Base-by-base conservation (phyloP, 2,329 filamentous ascomycete species). In the Metarhizium robertsii region DNA sequence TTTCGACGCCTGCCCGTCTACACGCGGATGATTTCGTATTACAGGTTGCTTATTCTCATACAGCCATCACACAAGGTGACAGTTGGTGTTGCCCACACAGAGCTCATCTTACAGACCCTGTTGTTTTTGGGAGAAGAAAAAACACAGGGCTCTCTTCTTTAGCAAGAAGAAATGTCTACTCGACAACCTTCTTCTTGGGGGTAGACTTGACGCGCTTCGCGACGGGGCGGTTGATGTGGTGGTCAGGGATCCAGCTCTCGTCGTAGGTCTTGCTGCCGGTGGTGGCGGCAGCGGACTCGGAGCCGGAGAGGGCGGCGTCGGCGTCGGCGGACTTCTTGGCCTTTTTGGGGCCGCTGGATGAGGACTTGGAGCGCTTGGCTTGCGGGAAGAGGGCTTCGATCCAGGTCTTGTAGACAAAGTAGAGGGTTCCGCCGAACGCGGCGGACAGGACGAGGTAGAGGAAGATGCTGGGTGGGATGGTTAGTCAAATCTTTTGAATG, bases 361-460 rank as follows among this genome's bases (percentile, higher is more conserved):
- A 74, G 34, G 79, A 74, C 65, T 77, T 79, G 56, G 80, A 75
- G 76, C 85, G 83, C 77, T 90, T 88, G 62, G 87, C 85, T 79
- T 96, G 90, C 51, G 94, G 92, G 80, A 97, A 96, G 69, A 99
- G 88, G 14, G 91, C 86, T 66, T 91, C 89, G 74, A 99, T 88
- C 91, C 92, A 97, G 67, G 92, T 95, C 78, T 87, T 94, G 83
- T 99, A 99, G 76, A 96, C 90, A 74, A 96, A 96, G 84, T 92
- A 96, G 70, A 87, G 83, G 54, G 86, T 90, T 59, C 88, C 91
- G 61, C 75, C 84, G 70, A 95, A 95, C 60, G 80, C 82, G 59
- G 80, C 85, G 54, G 86, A 78, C 64, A 99, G 87, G 78, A 97
- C 86, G 69, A 96, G 79, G 79, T 97, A 97, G 60, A 99, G 85